These are phyloP conservation scores for Wickerhamiella qilinensis DNA, from an alignment of 805 yeast species.

Conservation along the genomic window DNA sequence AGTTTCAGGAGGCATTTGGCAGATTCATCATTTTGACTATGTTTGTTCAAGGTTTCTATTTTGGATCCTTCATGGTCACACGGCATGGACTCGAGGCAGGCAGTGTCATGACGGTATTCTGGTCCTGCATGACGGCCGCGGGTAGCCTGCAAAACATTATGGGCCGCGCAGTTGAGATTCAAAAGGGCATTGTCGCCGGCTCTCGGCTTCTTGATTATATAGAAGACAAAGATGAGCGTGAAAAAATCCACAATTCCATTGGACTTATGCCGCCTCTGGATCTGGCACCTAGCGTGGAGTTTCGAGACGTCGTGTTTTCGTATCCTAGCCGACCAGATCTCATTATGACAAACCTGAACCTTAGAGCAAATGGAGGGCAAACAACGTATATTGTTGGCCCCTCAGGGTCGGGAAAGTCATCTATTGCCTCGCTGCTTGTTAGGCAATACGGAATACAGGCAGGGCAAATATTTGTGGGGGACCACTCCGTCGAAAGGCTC, in stretches of 20 bases:
- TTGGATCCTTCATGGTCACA: conserved; percentile 55
- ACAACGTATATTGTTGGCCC: conserved; percentile 60
- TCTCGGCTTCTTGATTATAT: conserved; percentile 30
- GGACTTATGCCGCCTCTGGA: conserved; percentile 13
- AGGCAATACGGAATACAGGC: conserved; percentile 34
- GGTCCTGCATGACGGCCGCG: conserved; percentile 64
- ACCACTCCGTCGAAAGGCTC: conserved; percentile 28
- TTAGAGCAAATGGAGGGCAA: conserved; percentile 30
- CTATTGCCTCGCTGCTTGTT: conserved; percentile 47
- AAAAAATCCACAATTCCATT: conserved; percentile 9
- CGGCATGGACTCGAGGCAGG: conserved; percentile 37
- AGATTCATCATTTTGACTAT: conserved; percentile 46
- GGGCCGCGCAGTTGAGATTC: conserved; percentile 41
- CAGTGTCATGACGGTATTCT: conserved; percentile 65
- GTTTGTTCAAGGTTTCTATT: conserved; percentile 90
- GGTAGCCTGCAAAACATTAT: conserved; percentile 39
- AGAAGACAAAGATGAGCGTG: conserved; percentile 9
- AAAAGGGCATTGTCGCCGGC: conserved; percentile 60
- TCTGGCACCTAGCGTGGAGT: conserved; percentile 1
- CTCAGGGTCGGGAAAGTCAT: conserved; percentile 91
- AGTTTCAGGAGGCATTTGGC: conserved; percentile 40
- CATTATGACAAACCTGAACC: conserved; percentile 32
- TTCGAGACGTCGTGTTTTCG: conserved; percentile 26
- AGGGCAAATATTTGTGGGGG: conserved; percentile 51
- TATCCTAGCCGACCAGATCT: conserved; percentile 43